Conservation (phyloP, 768 basidiomycete genomes). For the Paxillus ammoniavirescens region DNA sequence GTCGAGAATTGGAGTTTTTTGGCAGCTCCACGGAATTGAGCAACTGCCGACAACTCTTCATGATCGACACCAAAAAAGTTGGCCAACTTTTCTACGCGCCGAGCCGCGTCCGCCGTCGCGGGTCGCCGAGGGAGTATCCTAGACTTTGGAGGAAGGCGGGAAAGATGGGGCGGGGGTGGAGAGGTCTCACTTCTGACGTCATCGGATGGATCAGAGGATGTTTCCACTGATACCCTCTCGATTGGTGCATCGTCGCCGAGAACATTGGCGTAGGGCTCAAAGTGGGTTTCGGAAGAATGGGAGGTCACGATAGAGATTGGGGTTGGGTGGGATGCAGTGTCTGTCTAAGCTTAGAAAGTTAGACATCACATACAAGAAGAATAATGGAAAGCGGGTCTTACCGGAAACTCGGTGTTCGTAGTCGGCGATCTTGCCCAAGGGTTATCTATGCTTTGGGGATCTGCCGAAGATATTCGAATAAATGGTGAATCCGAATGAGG, state of each 20-base stretch:
- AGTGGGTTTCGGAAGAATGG: neutral
- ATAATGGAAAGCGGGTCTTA: constrained; percentile 1
- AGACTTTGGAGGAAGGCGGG: neutral
- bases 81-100: constrained; percentile 14
- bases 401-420: neutral
- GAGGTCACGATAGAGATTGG: neutral
- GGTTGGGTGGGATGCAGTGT: neutral
- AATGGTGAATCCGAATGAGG: neutral
- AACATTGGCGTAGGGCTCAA: too few relatives aligned
- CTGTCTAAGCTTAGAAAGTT: constrained; percentile 2
- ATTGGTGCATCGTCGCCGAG: neutral
- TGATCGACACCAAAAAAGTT: constrained; percentile 15
- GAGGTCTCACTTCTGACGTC: neutral
- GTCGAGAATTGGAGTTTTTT: neutral
- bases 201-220: neutral
- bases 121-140: neutral
- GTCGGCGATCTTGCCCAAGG: too few relatives aligned
- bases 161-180: neutral
- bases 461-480: neutral
- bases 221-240: neutral
- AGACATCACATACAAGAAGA: neutral
- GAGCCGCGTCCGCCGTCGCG: constrained; percentile 2
- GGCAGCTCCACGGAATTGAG: neutral
- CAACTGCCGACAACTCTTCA: constrained; percentile 1
- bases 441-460: neutral